A percentile compares a stretch with the other conserved stretches of the same genome.
These are phyloP conservation scores for Avicennia marina DNA, from an alignment of 257 asterid genomes.

Conservation along the genomic window DNA sequence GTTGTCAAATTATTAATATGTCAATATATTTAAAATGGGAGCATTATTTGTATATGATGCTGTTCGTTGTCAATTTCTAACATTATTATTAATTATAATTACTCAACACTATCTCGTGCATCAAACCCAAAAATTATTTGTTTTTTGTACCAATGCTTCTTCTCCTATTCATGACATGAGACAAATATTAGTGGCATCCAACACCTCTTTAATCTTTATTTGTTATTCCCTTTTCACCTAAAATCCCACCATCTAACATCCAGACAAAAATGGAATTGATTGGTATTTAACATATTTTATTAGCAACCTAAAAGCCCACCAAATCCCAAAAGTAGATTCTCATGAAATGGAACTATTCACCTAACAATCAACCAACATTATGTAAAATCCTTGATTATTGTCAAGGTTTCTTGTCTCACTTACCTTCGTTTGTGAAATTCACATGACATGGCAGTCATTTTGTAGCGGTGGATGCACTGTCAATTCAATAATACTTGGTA, in stretches of 20 bases:
- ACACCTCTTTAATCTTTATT: conserved; percentile 8
- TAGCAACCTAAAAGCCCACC: neutral
- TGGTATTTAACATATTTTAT: neutral
- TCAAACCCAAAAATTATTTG: conserved; percentile 9
- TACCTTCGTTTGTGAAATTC: neutral
- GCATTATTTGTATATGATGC: conserved; percentile 12
- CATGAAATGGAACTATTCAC: neutral
- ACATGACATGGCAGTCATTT: neutral
- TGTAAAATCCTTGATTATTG: neutral
- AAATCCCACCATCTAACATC: neutral
- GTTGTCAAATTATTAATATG: neutral
- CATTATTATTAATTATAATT: conserved; percentile 16
- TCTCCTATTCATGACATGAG: conserved; percentile 18
- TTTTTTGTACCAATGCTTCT: conserved; percentile 9
- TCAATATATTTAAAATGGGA: conserved; percentile 13
- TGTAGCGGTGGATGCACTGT: neutral
- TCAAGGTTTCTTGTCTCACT: neutral
- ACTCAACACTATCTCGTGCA: conserved; percentile 28
- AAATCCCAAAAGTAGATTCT: neutral
- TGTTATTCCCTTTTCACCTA: neutral
- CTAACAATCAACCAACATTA: neutral
- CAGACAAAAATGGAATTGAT: neutral
- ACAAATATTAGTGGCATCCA: conserved; percentile 14
- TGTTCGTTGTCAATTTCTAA: conserved; percentile 24
- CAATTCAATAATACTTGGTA: conserved; percentile 4